phyloP scores from a whole-genome alignment of 2,329 filamentous ascomycete genomes.

The Capronia coronata region DNA sequence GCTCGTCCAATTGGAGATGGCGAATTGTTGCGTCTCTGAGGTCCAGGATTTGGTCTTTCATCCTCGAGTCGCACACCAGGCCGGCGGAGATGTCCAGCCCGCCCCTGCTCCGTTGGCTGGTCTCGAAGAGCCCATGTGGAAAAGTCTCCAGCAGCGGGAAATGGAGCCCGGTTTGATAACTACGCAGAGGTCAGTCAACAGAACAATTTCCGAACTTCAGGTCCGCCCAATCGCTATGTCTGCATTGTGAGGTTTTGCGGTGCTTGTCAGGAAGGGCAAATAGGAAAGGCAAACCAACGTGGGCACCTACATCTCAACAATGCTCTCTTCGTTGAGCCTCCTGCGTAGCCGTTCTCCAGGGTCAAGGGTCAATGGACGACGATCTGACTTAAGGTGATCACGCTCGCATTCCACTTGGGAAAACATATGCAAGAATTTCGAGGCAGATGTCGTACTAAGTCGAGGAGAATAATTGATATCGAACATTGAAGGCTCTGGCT shows the following conservation, averaged over 20 bases:
- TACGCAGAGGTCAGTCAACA: slow-evolving; percentile 11
- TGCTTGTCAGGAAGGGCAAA: background rate
- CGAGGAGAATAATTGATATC: slow-evolving; percentile 38
- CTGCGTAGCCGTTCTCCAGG: slow-evolving; percentile 23
- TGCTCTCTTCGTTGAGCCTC: slow-evolving; percentile 23
- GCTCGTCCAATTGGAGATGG: slow-evolving; percentile 65
- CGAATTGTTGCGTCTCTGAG: slow-evolving; percentile 59
- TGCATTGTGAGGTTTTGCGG: no score
- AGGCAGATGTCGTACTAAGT: slow-evolving; percentile 36
- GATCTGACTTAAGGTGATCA: slow-evolving; percentile 6
- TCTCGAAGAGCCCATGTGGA: slow-evolving; percentile 61
- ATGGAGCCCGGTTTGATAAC: slow-evolving; percentile 20
- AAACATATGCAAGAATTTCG: slow-evolving; percentile 30
- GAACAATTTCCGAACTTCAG: background rate
- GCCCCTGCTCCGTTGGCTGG: slow-evolving; percentile 40
- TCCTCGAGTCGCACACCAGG: slow-evolving; percentile 62
- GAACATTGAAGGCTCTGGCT: slow-evolving; percentile 28
- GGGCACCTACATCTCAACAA: slow-evolving; percentile 22
- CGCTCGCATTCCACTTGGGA: slow-evolving; percentile 23
- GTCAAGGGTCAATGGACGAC: slow-evolving; percentile 8
- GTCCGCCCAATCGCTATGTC: background rate
- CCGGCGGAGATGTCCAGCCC: slow-evolving; percentile 32
- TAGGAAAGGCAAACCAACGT: background rate
- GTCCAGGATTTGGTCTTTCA: slow-evolving; percentile 61
- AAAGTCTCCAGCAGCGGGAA: slow-evolving; percentile 82